phyloP scores from a whole-genome alignment of 257 asterid genomes.

The Ocimum tenuiflorum region DNA sequence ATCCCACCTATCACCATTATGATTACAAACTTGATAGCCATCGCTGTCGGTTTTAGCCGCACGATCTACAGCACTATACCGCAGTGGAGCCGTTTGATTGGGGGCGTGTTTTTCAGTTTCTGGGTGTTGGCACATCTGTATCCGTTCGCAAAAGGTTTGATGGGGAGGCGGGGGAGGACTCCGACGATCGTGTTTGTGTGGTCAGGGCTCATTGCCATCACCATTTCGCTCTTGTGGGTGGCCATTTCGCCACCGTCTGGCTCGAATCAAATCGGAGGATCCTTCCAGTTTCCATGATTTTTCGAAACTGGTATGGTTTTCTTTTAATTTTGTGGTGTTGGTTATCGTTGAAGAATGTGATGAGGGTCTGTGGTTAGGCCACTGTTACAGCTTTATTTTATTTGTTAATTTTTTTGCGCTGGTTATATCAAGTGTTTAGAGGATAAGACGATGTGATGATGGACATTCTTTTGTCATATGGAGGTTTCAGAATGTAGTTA shows the following conservation, averaged over 20 bases:
- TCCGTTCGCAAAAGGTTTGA: no score
- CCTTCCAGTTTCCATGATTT: constrained; percentile 77
- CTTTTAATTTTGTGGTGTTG: no score
- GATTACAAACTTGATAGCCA: constrained; percentile 66
- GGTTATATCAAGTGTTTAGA: no score
- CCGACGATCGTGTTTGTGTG: no score
- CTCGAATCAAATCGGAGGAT: constrained; percentile 54
- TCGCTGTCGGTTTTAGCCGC: constrained; percentile 74
- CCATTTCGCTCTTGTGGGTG: constrained; percentile 73
- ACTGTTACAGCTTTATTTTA: no score
- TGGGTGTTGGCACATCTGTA: constrained; percentile 86
- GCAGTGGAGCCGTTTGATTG: constrained; percentile 78
- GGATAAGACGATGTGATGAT: no score
- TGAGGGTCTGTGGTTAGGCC: no score
- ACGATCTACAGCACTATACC: constrained; percentile 76
- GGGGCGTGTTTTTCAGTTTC: constrained; percentile 86
- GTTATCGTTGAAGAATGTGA: no score
- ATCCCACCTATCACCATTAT: constrained; percentile 60
- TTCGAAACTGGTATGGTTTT: no score
- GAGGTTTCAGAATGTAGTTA: no score
- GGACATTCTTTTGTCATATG: no score
- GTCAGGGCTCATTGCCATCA: constrained; percentile 76
- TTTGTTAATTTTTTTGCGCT: no score
- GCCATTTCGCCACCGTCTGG: constrained; percentile 71
- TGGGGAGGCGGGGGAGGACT: constrained; percentile 80